phyloP scores from a whole-genome alignment of 306 rosid genomes.

The Pyrus betulifolia region DNA sequence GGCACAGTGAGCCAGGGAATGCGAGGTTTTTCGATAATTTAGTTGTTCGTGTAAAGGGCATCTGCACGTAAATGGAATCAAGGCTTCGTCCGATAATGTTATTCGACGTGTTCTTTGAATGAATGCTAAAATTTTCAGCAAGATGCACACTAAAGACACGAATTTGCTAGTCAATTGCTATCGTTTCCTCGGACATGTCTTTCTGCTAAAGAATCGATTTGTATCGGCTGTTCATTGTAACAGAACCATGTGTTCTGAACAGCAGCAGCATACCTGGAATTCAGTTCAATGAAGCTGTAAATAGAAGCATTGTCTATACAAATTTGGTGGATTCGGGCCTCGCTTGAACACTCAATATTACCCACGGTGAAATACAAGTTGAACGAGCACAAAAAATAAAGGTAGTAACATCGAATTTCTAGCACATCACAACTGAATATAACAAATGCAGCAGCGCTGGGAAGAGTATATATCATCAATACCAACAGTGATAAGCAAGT shows the following conservation, averaged over 20 bases:
- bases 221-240: neutral
- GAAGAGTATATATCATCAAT: constrained; percentile 7
- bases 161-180: too few relatives aligned
- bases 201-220: too few relatives aligned
- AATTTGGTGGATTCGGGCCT: constrained; percentile 39
- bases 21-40: neutral
- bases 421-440: neutral
- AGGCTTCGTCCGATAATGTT: too few relatives aligned
- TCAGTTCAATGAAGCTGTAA: constrained; percentile 26
- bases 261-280: constrained; percentile 30
- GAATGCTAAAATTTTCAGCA: neutral
- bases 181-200: too few relatives aligned
- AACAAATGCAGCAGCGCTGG: neutral
- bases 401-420: neutral
- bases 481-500: constrained; percentile 8
- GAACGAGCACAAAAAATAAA: neutral
- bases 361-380: neutral
- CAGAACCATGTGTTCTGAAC: too few relatives aligned
- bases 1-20: constrained; percentile 36
- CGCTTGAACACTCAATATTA: constrained; percentile 35
- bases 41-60: neutral
- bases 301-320: constrained; percentile 21
- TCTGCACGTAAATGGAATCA: too few relatives aligned
- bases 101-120: too few relatives aligned
- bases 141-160: neutral